Base-by-base conservation (phyloP, 2,329 filamentous ascomycete species). In the Sphaerostilbella broomeana region DNA sequence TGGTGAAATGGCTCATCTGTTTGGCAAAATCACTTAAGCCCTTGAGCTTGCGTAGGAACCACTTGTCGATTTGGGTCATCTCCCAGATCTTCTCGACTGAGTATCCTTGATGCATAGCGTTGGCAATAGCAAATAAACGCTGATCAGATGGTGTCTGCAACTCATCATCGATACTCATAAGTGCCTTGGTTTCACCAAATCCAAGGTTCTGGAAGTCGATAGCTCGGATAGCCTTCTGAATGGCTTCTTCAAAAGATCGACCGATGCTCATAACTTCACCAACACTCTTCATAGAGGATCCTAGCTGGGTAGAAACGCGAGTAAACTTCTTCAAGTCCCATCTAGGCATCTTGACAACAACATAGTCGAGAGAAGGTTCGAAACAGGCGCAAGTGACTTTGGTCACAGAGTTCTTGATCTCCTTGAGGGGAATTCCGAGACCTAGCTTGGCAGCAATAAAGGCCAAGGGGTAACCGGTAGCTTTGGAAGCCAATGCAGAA, bases 311-410 rank as follows among this genome's bases (percentile, higher is more conserved):
- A 4, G 90, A 97, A 16, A 97, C 92, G 50, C 92, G 81, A 19
- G 86, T 94, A 66, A 98, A 98, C 69, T 98, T 98, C 74, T 97
- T 97, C 57, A 98, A 67, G 67, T 98, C 92, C 92, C 92, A 98
- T 52, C 92, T 79, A 32, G 92, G 92, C 70, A 98, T 97, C 77
- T 98, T 98, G 53, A 97, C 90, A 13, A 97, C 92, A 37, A 94
- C 86, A 60, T 98, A 98, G 63, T 98, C 92, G 11, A 98, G 79
- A 11, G 92, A 97, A 17, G 92, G 92, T 69, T 98, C 92, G 62
- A 98, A 98, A 73, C 92, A 97, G 41, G 92, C 92, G 56, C 87
- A 95, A 2, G 92, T 98, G 38, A 85, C 83, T 67, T 92, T 90
- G 40, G 92, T 98, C 42, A 98, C 90, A 1, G 85, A 86, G 72